phyloP scores from a whole-genome alignment of 352 stramenopile species.

The Globisporangium heterothallicum region DNA sequence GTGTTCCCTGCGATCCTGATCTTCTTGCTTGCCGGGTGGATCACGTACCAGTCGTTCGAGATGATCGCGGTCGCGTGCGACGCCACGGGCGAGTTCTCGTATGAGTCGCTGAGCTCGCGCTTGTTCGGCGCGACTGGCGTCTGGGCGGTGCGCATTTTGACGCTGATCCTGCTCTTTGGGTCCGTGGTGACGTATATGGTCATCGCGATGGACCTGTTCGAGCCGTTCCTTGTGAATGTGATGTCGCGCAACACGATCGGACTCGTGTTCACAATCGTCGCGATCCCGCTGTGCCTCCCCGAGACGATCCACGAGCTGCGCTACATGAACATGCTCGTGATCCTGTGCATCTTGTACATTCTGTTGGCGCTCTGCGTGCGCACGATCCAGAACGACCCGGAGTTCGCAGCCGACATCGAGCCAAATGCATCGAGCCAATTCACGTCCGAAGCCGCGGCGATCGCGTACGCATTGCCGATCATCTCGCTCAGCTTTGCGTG shows the following conservation, averaged over 20 bases:
- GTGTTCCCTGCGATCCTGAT: slow-evolving; percentile 45
- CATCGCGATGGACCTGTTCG: slow-evolving; percentile 81
- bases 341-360: slow-evolving; percentile 79
- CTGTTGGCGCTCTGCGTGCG: slow-evolving; percentile 55
- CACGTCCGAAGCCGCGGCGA: slow-evolving; percentile 42
- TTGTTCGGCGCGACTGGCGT: slow-evolving; percentile 62
- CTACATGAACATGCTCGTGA: slow-evolving; percentile 74
- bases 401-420: slow-evolving; percentile 31
- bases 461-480: slow-evolving; percentile 76
- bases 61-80: slow-evolving; percentile 67
- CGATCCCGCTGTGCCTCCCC: slow-evolving; percentile 71
- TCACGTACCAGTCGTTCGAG: slow-evolving; percentile 70
- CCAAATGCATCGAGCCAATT: slow-evolving; percentile 48
- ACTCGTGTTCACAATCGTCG: slow-evolving; percentile 54
- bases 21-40: slow-evolving; percentile 43
- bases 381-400: slow-evolving; percentile 34
- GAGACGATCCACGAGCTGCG: slow-evolving; percentile 82
- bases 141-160: slow-evolving; percentile 69
- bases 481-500: slow-evolving; percentile 77
- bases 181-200: slow-evolving; percentile 81
- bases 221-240: slow-evolving; percentile 55
- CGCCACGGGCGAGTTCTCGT: slow-evolving; percentile 63
- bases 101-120: slow-evolving; percentile 73
- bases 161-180: slow-evolving; percentile 71
- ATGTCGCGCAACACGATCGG: slow-evolving; percentile 61